Evolutionary conservation across 148 eudicot species (phyloP), one percentile per base, ranked within the genome.

Genomic region (Rhododendron henanense): DNA sequence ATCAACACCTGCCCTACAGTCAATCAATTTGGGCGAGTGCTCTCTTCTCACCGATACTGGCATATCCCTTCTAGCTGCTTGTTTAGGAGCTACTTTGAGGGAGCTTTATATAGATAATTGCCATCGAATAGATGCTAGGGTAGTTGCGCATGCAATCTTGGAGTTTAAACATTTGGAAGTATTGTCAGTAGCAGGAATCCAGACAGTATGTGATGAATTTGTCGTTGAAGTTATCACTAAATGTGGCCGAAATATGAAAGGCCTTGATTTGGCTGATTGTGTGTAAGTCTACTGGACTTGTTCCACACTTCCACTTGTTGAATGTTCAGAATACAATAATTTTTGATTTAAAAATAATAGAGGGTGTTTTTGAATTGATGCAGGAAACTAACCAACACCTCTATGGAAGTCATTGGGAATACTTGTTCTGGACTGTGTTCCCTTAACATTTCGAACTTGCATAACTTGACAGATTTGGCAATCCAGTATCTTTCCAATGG

Each of bases 81-180:
- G 71, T 41, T 71, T 88, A 74, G 91, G 91, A 39, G 55, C 87
- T 25, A 63, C 78, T 75, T 78, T 90, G 88, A 86, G 39, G 84
- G 91, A 90, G 83, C 86, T 90, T 35, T 86, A 81, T 14, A 84
- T 90, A 76, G 91, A 90, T 82, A 79, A 83, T 41, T 90, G 91
- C 87, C 81, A 31, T 53, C 78, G 65, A 65, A 88, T 90, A 84
- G 78, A 88, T 75, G 87, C 91, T 63, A 84, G 13, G 77, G 35
- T 18, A 83, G 82, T 84, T 41, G 35, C 59, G 41, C 87, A 79
- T 45, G 88, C 88, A 28, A 45, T 90, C 25, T 67, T 53, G 81
- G 86, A 90, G 78, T 79, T 90, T 45, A 55, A 79, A 11, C 67
- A 28, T 84, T 84, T 90, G 87, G 91, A 90, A 90, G 87, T 90